These are phyloP conservation scores for Mycena alexandri DNA, from an alignment of 768 basidiomycete species.

Conservation along the genomic window DNA sequence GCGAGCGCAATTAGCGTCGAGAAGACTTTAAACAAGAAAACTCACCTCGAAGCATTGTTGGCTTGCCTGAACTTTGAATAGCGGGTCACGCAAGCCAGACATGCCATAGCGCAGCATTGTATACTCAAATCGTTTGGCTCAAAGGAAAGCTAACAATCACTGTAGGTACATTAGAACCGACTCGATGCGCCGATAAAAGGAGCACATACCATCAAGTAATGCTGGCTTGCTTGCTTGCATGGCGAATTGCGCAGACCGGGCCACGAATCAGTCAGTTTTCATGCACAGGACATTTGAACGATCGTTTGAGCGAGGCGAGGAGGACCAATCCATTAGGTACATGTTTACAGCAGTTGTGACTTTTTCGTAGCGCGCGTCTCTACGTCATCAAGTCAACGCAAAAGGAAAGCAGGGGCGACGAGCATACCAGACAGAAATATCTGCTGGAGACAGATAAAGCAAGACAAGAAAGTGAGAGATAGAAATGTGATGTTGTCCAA, in stretches of 20 bases:
- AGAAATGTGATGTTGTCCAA: slow-evolving; percentile 32
- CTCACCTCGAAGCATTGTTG: slow-evolving; percentile 12
- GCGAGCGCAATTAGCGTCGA: neutral
- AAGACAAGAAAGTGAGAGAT: slow-evolving; percentile 34
- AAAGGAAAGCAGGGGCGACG: slow-evolving; percentile 34
- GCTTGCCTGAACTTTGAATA: neutral
- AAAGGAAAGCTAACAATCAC: slow-evolving; percentile 14
- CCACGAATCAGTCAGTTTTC: slow-evolving; percentile 28
- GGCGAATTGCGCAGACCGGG: neutral
- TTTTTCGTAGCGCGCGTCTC: slow-evolving; percentile 25
- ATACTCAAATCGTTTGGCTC: slow-evolving; percentile 11
- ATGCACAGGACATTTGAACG: slow-evolving; percentile 22
- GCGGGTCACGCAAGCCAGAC: neutral
- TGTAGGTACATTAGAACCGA: neutral
- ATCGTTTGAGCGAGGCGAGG: slow-evolving; percentile 22
- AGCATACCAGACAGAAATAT: slow-evolving; percentile 31
- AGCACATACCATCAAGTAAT: slow-evolving; percentile 9
- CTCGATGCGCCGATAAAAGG: neutral
- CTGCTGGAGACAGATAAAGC: slow-evolving; percentile 30
- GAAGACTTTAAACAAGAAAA: neutral
- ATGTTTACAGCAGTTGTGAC: slow-evolving; percentile 30
- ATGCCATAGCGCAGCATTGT: neutral
- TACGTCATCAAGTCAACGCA: slow-evolving; percentile 34
- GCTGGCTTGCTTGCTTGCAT: neutral
- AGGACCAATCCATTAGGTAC: slow-evolving; percentile 37